phyloP scores from a whole-genome alignment of 805 yeast genomes.

The Diddensiella transvaalensis region DNA sequence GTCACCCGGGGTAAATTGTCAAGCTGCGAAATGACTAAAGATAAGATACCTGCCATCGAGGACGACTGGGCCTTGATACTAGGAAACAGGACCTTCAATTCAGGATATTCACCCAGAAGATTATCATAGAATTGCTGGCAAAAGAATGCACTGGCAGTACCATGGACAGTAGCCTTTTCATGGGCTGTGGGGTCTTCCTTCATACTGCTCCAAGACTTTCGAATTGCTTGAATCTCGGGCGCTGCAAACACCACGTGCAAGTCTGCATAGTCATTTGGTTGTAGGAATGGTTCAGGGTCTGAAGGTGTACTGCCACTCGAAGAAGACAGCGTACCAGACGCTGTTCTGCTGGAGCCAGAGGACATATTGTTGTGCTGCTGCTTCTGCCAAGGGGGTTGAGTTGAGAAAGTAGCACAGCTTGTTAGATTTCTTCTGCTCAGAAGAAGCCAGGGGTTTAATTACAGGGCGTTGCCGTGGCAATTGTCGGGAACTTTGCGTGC shows the following conservation, averaged over 20 bases:
- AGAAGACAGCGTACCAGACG: slow-evolving; percentile 1
- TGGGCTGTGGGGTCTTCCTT: slow-evolving; percentile 24
- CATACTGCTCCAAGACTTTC: slow-evolving; percentile 21
- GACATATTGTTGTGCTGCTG: not conserved
- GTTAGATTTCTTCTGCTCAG: no score
- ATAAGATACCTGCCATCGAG: slow-evolving; percentile 73
- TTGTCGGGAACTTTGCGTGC: no score
- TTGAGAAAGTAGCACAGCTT: no score
- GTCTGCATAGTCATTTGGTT: slow-evolving; percentile 17
- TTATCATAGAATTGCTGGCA: slow-evolving; percentile 76
- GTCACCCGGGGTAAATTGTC: slow-evolving; percentile 57
- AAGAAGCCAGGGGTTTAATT: no score
- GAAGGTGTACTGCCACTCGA: not conserved
- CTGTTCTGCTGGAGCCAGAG: slow-evolving; percentile 4
- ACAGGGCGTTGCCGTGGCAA: no score
- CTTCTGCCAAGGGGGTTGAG: no score
- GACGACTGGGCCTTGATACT: slow-evolving; percentile 75
- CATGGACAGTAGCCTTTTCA: slow-evolving; percentile 23
- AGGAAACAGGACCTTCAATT: slow-evolving; percentile 63
- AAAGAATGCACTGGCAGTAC: slow-evolving; percentile 55
- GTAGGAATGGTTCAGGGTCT: slow-evolving; percentile 6
- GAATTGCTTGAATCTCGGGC: slow-evolving; percentile 17
- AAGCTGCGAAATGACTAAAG: slow-evolving; percentile 60
- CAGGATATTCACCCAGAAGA: slow-evolving; percentile 56
- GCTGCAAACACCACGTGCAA: slow-evolving; percentile 19